Base-by-base conservation (phyloP, 192 early-diverging fungal species). In the Phlyctochytrium bullatum region DNA sequence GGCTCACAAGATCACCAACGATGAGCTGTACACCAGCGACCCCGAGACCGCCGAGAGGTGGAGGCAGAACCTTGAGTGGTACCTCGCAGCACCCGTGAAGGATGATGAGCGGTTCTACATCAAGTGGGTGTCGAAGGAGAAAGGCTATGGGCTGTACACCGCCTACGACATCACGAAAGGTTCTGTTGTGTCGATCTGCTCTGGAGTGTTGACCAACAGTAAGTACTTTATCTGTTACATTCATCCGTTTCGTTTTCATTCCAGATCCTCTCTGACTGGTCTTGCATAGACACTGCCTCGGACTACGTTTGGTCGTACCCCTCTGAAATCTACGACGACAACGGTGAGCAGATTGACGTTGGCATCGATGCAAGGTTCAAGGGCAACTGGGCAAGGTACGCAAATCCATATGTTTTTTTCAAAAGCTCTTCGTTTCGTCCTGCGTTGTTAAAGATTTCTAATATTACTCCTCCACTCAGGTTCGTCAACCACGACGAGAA, bases 401-500 rank as follows among this genome's bases (percentile, higher is more conserved):
- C n/a, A n/a, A n/a, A n/a, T n/a, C n/a, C n/a, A n/a, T n/a, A n/a
- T n/a, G n/a, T n/a, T n/a, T n/a, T n/a, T n/a, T n/a, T n/a, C n/a
- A n/a, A n/a, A n/a, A n/a, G n/a, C n/a, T n/a, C n/a, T n/a, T n/a
- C n/a, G n/a, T n/a, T 62, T 1, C 33, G 47, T 34, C 67, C 66
- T 59, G 33, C 56, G 52, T 72, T 63, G 70, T 16, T 32, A 34
- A 67, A 69, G 50, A 54, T 59, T 40, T 28, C 12, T 25, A 47
- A 59, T 30, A 14, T 72, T 1, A 16, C 24, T 24, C 64, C 56
- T 29, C 25, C 24, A 1, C 33, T 59, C 33, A 65, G 70, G 27
- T 71, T 71, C 34, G 69, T 71, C 23, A 72, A 72, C 65, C 70
- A 72, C 31, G 63, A 65, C 2, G 64, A 72, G 31, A 29, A 69